These are phyloP conservation scores for Sporothrix mexicana DNA, from an alignment of 2,329 filamentous ascomycete genomes.

Conservation along the genomic window DNA sequence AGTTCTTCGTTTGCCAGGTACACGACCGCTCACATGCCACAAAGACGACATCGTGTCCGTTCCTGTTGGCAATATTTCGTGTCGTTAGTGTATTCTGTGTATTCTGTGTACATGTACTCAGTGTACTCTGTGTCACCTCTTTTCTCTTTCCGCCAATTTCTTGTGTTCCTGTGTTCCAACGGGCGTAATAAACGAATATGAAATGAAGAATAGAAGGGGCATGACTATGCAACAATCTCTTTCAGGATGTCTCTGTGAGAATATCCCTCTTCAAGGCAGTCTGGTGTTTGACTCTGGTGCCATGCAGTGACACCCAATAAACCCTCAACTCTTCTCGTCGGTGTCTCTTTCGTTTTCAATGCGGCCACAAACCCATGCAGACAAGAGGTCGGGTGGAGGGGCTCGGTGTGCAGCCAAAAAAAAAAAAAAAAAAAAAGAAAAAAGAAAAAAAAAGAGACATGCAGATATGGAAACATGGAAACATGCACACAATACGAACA, in stretches of 20 bases:
- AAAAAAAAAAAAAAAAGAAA: too few species aligned
- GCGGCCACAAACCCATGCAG: background rate
- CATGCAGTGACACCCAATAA: conserved; percentile 25
- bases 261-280: background rate
- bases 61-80: conserved; percentile 22
- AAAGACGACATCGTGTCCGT: background rate
- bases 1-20: background rate
- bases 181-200: background rate
- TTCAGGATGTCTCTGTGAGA: background rate
- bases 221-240: background rate
- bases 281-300: conserved; percentile 19
- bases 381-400: background rate
- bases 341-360: background rate
- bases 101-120: too few species aligned
- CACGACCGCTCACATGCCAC: background rate
- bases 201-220: background rate
- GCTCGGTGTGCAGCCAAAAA: background rate
- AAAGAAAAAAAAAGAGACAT: too few species aligned
- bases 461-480: background rate
- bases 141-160: too few species aligned
- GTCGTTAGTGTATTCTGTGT: background rate
- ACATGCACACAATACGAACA: background rate
- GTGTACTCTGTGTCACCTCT: too few species aligned
- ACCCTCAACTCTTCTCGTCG: background rate
- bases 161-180: conserved; percentile 2